A percentile compares a stretch with the other conserved stretches of the same genome.
Evolutionary conservation across 495 filamentous ascomycete species (phyloP).

Genomic region (Penicillium cosmopolitanum): DNA sequence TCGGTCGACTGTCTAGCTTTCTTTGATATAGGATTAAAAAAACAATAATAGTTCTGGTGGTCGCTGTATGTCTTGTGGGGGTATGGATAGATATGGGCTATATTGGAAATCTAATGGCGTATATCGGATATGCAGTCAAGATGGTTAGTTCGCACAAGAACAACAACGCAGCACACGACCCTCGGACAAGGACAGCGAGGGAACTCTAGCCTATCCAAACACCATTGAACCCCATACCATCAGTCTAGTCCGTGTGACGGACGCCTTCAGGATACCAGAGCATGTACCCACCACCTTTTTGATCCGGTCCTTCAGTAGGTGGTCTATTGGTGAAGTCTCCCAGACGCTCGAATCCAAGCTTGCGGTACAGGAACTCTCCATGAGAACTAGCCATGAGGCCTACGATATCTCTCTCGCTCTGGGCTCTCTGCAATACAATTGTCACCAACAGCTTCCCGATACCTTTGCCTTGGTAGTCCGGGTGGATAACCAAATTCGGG

Average conservation of each 20-base stretch:
- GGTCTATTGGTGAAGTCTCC: not conserved
- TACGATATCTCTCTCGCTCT: not conserved
- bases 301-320: not conserved
- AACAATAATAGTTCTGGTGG: too few species aligned
- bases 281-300: not conserved
- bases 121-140: too few species aligned
- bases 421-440: not conserved
- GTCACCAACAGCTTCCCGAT: not conserved
- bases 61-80: not conserved
- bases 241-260: not conserved
- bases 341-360: not conserved
- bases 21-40: too few species aligned
- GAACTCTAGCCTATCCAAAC: not conserved
- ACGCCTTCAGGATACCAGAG: not conserved
- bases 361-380: not conserved
- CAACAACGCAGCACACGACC: too few species aligned
- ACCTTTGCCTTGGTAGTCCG: not conserved
- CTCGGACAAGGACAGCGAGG: not conserved
- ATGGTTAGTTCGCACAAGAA: too few species aligned
- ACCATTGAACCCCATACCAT: not conserved
- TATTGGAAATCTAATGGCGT: too few species aligned
- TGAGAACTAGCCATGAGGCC: not conserved
- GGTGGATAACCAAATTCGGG: not conserved
- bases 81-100: too few species aligned
- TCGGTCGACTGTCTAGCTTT: too few species aligned